These are phyloP conservation scores for Trichophyton mentagrophytes DNA, from an alignment of 2,329 filamentous ascomycete species.

Conservation along the genomic window DNA sequence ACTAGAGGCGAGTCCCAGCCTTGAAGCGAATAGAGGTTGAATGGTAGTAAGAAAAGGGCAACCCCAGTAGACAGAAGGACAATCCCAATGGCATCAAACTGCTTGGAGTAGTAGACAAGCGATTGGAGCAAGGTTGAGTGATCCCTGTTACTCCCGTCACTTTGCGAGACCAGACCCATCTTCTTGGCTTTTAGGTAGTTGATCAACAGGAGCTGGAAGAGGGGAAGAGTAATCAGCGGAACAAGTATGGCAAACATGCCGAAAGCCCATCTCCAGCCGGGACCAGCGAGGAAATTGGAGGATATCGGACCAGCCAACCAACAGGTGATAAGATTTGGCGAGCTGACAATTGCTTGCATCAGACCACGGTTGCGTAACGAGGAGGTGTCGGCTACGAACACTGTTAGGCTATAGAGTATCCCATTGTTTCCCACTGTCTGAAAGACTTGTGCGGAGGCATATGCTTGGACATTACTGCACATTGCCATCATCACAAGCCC, in stretches of 20 bases:
- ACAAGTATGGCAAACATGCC: slow-evolving; percentile 50
- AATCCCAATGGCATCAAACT: slow-evolving; percentile 20
- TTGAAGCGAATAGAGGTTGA: slow-evolving; percentile 16
- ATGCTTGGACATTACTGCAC: slow-evolving; percentile 48
- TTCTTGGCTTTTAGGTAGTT: slow-evolving; percentile 45
- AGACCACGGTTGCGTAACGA: slow-evolving; percentile 46
- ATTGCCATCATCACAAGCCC: slow-evolving; percentile 50
- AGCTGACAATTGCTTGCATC: slow-evolving; percentile 43
- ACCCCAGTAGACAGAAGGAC: slow-evolving; percentile 21
- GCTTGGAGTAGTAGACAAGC: slow-evolving; percentile 13
- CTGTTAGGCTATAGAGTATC: slow-evolving; percentile 41
- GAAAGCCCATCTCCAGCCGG: slow-evolving; percentile 51
- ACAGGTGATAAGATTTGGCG: slow-evolving; percentile 35
- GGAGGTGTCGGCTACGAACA: slow-evolving; percentile 51
- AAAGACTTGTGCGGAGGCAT: slow-evolving; percentile 35
- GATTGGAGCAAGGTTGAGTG: slow-evolving; percentile 10
- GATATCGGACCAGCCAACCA: slow-evolving; percentile 38
- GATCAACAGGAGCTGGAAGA: slow-evolving; percentile 41
- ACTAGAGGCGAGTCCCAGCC: slow-evolving; percentile 17
- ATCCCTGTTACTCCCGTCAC: background rate
- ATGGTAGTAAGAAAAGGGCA: slow-evolving; percentile 20
- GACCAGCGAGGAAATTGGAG: slow-evolving; percentile 37
- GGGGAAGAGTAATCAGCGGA: slow-evolving; percentile 42
- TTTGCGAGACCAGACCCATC: slow-evolving; percentile 11
- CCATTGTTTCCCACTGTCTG: slow-evolving; percentile 45